Conservation (phyloP, 805 yeast species). For the Candida xiaguanensis region DNA sequence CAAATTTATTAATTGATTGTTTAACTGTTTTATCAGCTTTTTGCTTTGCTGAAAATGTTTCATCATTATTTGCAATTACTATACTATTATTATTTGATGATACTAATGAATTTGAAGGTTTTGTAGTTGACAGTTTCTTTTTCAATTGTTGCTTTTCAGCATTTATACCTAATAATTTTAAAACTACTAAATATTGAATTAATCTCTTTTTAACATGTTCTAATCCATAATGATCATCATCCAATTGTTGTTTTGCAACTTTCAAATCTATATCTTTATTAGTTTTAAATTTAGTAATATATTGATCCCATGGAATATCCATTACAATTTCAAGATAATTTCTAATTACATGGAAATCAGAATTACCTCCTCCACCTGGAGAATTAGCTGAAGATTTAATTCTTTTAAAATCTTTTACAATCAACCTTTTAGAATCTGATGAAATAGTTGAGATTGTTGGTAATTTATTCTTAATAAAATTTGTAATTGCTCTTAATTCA, state of each 20-base stretch:
- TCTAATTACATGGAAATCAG: conserved; percentile 62
- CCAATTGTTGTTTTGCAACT: conserved; percentile 35
- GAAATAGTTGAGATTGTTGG: conserved; percentile 32
- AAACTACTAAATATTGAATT: conserved; percentile 74
- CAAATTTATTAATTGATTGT: conserved; percentile 7
- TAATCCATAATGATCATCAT: conserved; percentile 41
- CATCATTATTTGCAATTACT: conserved; percentile 35
- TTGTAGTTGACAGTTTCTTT: conserved; percentile 7
- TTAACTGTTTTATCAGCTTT: conserved; percentile 16
- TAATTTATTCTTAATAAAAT: conserved; percentile 33
- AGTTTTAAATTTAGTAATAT: conserved; percentile 24
- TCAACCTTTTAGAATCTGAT: conserved; percentile 37
- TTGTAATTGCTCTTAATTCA: conserved; percentile 34
- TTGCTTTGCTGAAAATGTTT: conserved; percentile 23
- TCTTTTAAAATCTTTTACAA: conserved; percentile 50
- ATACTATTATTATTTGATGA: conserved; percentile 13
- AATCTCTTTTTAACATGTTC: conserved; percentile 59
- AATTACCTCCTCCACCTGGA: conserved; percentile 34
- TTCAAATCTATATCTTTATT: conserved; percentile 49
- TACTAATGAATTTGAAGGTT: not conserved
- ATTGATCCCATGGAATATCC: conserved; percentile 60
- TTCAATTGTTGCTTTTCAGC: conserved; percentile 24
- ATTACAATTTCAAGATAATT: conserved; percentile 61
- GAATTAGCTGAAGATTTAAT: conserved; percentile 49
- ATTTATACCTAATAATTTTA: conserved; percentile 51